Conservation (phyloP, 1,284 basidiomycete genomes). For the Bjerkandera adusta region DNA sequence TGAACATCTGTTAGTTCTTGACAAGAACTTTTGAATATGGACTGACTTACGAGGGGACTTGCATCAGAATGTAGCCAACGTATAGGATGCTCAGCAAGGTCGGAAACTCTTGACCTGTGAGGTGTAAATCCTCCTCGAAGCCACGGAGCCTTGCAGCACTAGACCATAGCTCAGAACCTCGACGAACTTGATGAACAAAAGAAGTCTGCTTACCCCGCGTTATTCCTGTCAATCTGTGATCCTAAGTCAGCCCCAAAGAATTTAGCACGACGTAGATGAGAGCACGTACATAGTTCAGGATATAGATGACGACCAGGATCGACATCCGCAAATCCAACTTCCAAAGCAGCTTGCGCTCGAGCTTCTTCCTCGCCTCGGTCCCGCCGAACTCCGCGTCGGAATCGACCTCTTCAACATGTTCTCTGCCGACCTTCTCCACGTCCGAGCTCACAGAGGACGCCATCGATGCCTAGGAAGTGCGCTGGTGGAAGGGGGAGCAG, state of each 20-base stretch:
- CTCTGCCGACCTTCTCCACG: slow-evolving; percentile 4
- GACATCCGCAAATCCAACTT: slow-evolving; percentile 67
- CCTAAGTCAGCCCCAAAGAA: not conserved
- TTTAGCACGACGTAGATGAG: not conserved
- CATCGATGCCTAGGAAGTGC: too few relatives aligned
- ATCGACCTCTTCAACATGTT: not conserved
- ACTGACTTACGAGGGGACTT: slow-evolving; percentile 65
- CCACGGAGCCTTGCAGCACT: slow-evolving; percentile 69
- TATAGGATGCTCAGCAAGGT: slow-evolving; percentile 74
- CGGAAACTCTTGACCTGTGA: slow-evolving; percentile 66
- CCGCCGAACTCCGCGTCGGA: slow-evolving; percentile 41
- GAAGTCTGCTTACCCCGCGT: slow-evolving; percentile 46
- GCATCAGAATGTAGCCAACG: slow-evolving; percentile 79
- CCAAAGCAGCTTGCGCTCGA: slow-evolving; percentile 53
- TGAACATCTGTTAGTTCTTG: slow-evolving; percentile 24
- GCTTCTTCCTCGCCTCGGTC: slow-evolving; percentile 34
- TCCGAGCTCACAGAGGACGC: too few relatives aligned
- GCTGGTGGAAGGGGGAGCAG: too few relatives aligned
- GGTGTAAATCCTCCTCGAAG: slow-evolving; percentile 64
- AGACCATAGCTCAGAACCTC: not conserved
- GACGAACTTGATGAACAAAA: not conserved
- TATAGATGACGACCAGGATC: slow-evolving; percentile 67
- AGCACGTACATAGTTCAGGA: slow-evolving; percentile 55
- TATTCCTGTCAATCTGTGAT: slow-evolving; percentile 61
- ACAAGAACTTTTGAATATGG: not conserved